phyloP scores from a whole-genome alignment of 2,329 filamentous ascomycete species.

The Sporothrix variecibatus region DNA sequence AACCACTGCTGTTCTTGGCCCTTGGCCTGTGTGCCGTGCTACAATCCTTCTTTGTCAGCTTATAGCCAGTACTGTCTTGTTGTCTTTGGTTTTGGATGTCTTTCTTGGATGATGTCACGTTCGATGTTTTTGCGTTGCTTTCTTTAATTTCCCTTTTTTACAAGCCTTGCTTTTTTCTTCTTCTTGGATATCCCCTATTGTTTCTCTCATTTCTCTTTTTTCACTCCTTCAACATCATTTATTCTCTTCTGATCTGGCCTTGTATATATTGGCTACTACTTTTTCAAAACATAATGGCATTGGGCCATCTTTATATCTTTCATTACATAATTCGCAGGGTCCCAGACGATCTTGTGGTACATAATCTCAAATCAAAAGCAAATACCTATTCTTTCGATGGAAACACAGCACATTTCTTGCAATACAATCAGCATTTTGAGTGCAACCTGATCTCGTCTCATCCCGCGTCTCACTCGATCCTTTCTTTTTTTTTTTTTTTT shows the following conservation, averaged over 20 bases:
- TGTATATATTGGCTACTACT: not conserved
- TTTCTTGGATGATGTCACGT: conserved; percentile 5
- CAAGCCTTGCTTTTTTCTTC: not conserved
- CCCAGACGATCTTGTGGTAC: not conserved
- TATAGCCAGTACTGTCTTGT: not conserved
- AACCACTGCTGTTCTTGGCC: conserved; percentile 5
- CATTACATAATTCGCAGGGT: not conserved
- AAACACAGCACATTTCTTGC: not conserved
- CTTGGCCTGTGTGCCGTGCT: not conserved
- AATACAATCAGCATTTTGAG: not conserved
- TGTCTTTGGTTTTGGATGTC: not conserved
- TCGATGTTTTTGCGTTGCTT: not conserved
- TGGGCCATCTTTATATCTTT: not conserved
- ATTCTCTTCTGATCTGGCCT: not conserved
- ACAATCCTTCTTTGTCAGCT: conserved; percentile 4
- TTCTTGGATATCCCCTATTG: conserved; percentile 24
- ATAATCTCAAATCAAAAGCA: not conserved
- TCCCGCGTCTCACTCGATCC: not conserved
- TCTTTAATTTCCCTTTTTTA: not conserved
- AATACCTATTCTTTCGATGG: not conserved
- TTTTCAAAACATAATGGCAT: not conserved
- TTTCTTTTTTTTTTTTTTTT: not conserved
- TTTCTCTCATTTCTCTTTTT: conserved; percentile 4
- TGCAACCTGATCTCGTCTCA: not conserved
- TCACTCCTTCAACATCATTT: not conserved